phyloP scores from a whole-genome alignment of 2,329 filamentous ascomycete species.

The Endoconidiophora polonica region DNA sequence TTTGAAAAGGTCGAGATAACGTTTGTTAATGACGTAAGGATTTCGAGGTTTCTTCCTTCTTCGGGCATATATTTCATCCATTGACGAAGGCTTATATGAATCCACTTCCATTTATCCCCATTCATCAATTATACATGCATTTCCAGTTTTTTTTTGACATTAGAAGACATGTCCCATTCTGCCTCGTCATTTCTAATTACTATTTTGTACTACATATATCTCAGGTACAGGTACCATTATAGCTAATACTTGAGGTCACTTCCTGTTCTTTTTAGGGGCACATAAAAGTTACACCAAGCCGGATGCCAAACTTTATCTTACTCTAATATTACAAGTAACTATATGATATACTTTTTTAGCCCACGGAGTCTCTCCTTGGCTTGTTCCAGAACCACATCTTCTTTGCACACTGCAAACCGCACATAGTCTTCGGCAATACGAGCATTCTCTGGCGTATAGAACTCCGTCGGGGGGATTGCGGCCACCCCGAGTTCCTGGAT shows the following conservation, averaged over 20 bases:
- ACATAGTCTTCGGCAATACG: conserved; percentile 85
- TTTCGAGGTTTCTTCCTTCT: not conserved
- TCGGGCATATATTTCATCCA: not conserved
- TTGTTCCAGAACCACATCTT: conserved; percentile 65
- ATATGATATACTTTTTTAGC: conserved; percentile 50
- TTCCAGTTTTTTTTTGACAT: too few species aligned
- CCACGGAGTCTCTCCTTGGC: conserved; percentile 61
- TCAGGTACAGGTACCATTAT: too few species aligned
- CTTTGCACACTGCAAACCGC: conserved; percentile 90
- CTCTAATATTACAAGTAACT: not conserved
- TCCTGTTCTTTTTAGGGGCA: not conserved
- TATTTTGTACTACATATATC: too few species aligned
- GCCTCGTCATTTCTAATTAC: too few species aligned
- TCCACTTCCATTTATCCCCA: too few species aligned
- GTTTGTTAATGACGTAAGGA: too few species aligned
- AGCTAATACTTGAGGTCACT: too few species aligned
- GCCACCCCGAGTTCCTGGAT: conserved; percentile 94
- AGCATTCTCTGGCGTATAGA: conserved; percentile 74
- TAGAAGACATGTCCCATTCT: too few species aligned
- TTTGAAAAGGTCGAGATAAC: too few species aligned
- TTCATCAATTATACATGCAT: too few species aligned
- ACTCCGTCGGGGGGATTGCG: conserved; percentile 91
- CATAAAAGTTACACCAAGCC: too few species aligned
- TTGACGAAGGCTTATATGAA: not conserved
- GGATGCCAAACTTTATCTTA: not conserved